Base-by-base conservation (phyloP, 2,329 filamentous ascomycete species). In the Clarireedia monteithiana region DNA sequence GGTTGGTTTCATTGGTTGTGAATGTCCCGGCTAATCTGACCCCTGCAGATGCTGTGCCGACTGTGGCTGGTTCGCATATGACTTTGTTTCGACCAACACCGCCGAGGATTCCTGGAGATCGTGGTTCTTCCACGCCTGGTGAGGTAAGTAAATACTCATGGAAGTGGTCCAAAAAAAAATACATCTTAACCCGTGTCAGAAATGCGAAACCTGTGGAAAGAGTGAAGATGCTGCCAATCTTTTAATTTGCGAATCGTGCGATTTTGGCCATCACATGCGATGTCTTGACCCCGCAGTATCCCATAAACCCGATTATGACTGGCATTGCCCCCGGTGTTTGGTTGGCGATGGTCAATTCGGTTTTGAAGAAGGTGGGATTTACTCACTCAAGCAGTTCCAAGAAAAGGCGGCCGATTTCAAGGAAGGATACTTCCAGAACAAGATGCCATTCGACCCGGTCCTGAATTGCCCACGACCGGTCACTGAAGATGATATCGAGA, bases 271-370 rank as follows among this genome's bases (percentile, higher is more conserved):
- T 66, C 94, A 99, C 68, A 88, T 86, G 64, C 79, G 84, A 58
- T 99, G 94, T 67, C 80, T 97, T 20, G 94, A 99, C 62, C 92
- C 91, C 36, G 89, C 88, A 2, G 74, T 95, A 45, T 87, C 86
- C 64, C 75, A 80, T 7, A 83, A 87, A 61, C 90, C 91, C 0
- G 88, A 94, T 24, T 80, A 84, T 53, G 94, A 97, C 67, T 99
- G 94, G 94, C 92, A 97, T 69, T 99, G 94, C 64, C 88, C 94
- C 0, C 84, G 91, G 66, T 99, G 94, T 69, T 81, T 99, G 26
- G 94, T 99, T 24, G 94, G 94, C 48, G 95, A 95, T 56, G 91
- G 92, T 40, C 91, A 97, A 62, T 99, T 96, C 66, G 94, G 94
- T 0, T 99, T 99, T 60, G 92, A 97, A 68, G 94, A 99, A 70